Evolutionary conservation across 177 flowering plant genomes (phyloP).

Genomic region (Tripterygium wilfordii): DNA sequence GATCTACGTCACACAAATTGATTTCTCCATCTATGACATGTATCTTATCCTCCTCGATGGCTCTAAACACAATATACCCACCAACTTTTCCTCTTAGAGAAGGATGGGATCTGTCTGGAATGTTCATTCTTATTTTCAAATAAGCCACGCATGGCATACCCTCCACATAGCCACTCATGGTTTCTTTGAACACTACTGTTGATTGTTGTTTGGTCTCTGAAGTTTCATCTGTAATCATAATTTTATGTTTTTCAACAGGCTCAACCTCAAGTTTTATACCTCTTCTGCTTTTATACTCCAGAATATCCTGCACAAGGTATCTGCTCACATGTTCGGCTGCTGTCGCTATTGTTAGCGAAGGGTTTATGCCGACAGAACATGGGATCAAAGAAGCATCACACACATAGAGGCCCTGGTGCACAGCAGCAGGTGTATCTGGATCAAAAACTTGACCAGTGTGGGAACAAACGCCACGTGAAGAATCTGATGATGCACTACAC

Average conservation of each 20-base stretch:
- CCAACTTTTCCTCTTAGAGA: constrained; percentile 51
- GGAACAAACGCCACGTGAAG: constrained; percentile 49
- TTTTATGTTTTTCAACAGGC: constrained; percentile 2
- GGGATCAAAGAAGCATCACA: constrained; percentile 70
- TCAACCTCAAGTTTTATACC: background rate
- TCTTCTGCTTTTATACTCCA: constrained; percentile 17
- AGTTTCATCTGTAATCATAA: background rate
- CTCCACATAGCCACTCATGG: constrained; percentile 44
- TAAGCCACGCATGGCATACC: constrained; percentile 54
- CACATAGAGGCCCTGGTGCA: constrained; percentile 51
- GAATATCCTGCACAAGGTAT: constrained; percentile 40
- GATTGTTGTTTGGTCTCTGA: background rate
- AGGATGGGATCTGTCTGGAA: constrained; percentile 14
- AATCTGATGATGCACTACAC: constrained; percentile 49
- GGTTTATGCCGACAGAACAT: constrained; percentile 56
- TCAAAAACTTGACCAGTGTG: constrained; percentile 48
- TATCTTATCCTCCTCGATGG: constrained; percentile 43
- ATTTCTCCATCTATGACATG: constrained; percentile 50
- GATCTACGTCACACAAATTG: constrained; percentile 38
- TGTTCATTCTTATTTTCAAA: constrained; percentile 42
- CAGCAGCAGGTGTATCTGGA: constrained; percentile 11
- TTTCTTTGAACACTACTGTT: constrained; percentile 32
- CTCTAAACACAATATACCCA: constrained; percentile 35
- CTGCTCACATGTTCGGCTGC: constrained; percentile 47
- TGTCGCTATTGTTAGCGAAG: constrained; percentile 48